Base-by-base conservation (phyloP, 139 green algal genomes). In the Auxenochlorella protothecoides region DNA sequence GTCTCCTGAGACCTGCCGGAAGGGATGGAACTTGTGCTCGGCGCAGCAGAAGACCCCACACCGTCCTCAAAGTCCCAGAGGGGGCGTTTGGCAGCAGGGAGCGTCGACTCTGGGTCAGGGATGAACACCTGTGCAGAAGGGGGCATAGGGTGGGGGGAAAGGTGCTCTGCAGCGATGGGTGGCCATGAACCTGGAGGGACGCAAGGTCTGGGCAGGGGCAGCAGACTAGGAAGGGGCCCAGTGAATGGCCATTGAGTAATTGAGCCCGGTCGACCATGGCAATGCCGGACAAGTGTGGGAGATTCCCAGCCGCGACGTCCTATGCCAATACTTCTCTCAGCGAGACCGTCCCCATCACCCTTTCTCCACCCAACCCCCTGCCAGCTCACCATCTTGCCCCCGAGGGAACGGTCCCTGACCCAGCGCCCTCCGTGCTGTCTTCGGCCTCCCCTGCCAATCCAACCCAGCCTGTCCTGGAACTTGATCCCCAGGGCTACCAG, bases 361-460 rank as follows among this genome's bases (percentile, higher is more conserved):
- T 44, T 44, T 44, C 27, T 44, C 27, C 27, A 44, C 27, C 27
- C 27, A 44, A 44, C 1, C 27, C 27, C 27, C 27, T 44, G 27
- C 8, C 8, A 51, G 8, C 71, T 54, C 8, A 86, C 65, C 75
- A 78, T 73, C 52, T 82, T 85, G 27, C 81, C 81, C 13, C 81
- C 81, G 56, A 86, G 53, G 3, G 75, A 83, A 11, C 81, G 68
- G 67, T 86, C 81, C 8, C 65, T 16, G 53, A 86, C 75, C 81
- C 78, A 84, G 54, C 65, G 67, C 3, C 81, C 81, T 16, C 72
- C 59, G 4, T 59, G 13, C 9, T 15, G 57, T 15, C 9, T 62
- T 62, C 57, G 9, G 11, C 9, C 57, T 11, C 9, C 9, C 57
- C 57, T 62, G 57, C 9, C 9, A 15, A 62, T 62, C 9, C 57